These are phyloP conservation scores for Phylloporus sp. DNA, from an alignment of 768 basidiomycete species.

Conservation along the genomic window DNA sequence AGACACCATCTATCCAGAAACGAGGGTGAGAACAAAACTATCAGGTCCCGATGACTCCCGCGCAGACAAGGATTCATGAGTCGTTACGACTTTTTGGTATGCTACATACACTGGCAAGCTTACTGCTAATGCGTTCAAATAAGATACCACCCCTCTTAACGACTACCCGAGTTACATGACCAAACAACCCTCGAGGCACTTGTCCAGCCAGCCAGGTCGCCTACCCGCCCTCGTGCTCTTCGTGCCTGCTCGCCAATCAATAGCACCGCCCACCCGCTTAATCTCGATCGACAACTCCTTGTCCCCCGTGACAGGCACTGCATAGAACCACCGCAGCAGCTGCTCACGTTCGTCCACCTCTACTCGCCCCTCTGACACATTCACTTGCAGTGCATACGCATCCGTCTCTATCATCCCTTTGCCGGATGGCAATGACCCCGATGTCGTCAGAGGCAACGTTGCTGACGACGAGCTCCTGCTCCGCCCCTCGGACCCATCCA, in stretches of 20 bases:
- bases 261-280: conserved; percentile 39
- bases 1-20: neutral
- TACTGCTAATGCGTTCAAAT: conserved; percentile 9
- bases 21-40: too few species aligned
- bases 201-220: conserved; percentile 7
- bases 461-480: conserved; percentile 13
- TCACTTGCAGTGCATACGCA: conserved; percentile 40
- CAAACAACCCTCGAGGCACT: conserved; percentile 17
- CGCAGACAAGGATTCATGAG: neutral
- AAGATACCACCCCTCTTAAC: conserved; percentile 6
- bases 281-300: conserved; percentile 40
- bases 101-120: neutral
- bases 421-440: neutral
- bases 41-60: too few species aligned
- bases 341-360: conserved; percentile 48
- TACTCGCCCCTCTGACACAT: conserved; percentile 45
- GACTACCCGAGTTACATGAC: conserved; percentile 19
- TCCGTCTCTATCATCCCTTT: conserved; percentile 12
- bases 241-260: conserved; percentile 21
- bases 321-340: conserved; percentile 49
- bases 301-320: conserved; percentile 26
- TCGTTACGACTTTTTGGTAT: neutral
- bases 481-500: neutral
- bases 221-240: conserved; percentile 1
- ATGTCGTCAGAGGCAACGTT: conserved; percentile 7